phyloP scores from a whole-genome alignment of 2,329 filamentous ascomycete species.

The Colletotrichum agaves region DNA sequence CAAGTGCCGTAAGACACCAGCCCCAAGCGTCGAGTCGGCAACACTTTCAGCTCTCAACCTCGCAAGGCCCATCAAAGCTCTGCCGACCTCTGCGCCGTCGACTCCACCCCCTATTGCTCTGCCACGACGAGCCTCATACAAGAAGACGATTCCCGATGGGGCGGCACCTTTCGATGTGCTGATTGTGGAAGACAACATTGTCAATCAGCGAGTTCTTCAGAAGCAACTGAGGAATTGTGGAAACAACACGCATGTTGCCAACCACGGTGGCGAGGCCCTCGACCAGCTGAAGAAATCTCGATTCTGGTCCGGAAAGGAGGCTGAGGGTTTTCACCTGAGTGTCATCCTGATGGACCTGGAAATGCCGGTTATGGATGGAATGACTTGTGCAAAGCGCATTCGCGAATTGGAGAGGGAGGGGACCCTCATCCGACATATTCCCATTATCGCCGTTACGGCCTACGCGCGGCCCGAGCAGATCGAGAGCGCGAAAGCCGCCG shows the following conservation, averaged over 20 bases:
- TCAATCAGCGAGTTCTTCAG: conserved; percentile 73
- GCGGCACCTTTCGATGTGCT: conserved; percentile 59
- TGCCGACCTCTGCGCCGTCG: conserved; percentile 24
- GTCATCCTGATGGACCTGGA: conserved; percentile 84
- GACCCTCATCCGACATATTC: conserved; percentile 72
- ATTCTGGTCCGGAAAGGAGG: conserved; percentile 64
- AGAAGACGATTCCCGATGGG: not conserved
- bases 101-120: conserved; percentile 21
- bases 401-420: conserved; percentile 73
- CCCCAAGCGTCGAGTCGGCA: conserved; percentile 52
- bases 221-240: conserved; percentile 70
- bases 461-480: conserved; percentile 82
- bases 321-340: conserved; percentile 64
- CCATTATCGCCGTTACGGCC: conserved; percentile 85
- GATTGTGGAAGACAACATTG: conserved; percentile 75
- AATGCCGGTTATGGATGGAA: conserved; percentile 87
- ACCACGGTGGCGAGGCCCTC: conserved; percentile 72
- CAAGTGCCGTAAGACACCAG: conserved; percentile 68
- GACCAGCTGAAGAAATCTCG: conserved; percentile 65
- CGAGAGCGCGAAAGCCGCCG: conserved; percentile 74
- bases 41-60: conserved; percentile 50
- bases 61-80: conserved; percentile 40
- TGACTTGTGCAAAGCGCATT: conserved; percentile 77
- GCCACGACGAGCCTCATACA: conserved; percentile 20
- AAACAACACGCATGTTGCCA: conserved; percentile 70